phyloP scores from a whole-genome alignment of 2,329 filamentous ascomycete genomes.

The Scopulariopsis brevicaulis region DNA sequence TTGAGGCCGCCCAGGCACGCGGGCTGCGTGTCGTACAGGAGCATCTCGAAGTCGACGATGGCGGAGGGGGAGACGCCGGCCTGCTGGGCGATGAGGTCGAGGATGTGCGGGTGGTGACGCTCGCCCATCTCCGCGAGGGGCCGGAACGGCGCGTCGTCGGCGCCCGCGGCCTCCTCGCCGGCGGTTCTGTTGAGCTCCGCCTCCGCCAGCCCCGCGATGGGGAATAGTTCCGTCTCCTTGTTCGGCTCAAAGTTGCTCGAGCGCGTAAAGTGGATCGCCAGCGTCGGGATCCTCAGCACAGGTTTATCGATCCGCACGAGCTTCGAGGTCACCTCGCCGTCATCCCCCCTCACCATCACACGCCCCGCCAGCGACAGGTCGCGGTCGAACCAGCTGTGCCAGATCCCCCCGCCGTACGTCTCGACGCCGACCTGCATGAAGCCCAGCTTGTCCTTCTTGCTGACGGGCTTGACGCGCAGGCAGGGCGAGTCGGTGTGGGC shows the following conservation, averaged over 20 bases:
- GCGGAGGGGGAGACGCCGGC: constrained; percentile 59
- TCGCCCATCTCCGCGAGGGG: constrained; percentile 69
- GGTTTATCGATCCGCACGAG: constrained; percentile 86
- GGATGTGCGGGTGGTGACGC: constrained; percentile 78
- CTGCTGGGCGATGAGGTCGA: constrained; percentile 75
- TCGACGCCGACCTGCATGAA: constrained; percentile 94
- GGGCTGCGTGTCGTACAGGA: constrained; percentile 95
- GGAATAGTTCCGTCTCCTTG: constrained; percentile 93
- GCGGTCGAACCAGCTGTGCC: constrained; percentile 97
- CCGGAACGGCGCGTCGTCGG: constrained; percentile 39
- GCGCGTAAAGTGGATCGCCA: constrained; percentile 89
- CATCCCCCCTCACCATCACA: constrained; percentile 64
- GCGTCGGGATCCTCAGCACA: constrained; percentile 80
- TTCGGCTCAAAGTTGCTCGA: constrained; percentile 83
- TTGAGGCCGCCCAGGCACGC: constrained; percentile 79
- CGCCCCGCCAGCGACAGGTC: constrained; percentile 85
- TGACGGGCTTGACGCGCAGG: constrained; percentile 86
- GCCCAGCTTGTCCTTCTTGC: constrained; percentile 74
- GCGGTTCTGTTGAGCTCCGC: constrained; percentile 68
- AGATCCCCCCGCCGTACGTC: constrained; percentile 91
- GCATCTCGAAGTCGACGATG: constrained; percentile 86
- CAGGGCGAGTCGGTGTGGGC: constrained; percentile 94
- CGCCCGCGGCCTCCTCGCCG: constrained; percentile 26
- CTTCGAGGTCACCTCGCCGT: constrained; percentile 68
- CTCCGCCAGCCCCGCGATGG: constrained; percentile 77